phyloP scores from a whole-genome alignment of 495 filamentous ascomycete species.

The Barbatosphaeria neglecta region DNA sequence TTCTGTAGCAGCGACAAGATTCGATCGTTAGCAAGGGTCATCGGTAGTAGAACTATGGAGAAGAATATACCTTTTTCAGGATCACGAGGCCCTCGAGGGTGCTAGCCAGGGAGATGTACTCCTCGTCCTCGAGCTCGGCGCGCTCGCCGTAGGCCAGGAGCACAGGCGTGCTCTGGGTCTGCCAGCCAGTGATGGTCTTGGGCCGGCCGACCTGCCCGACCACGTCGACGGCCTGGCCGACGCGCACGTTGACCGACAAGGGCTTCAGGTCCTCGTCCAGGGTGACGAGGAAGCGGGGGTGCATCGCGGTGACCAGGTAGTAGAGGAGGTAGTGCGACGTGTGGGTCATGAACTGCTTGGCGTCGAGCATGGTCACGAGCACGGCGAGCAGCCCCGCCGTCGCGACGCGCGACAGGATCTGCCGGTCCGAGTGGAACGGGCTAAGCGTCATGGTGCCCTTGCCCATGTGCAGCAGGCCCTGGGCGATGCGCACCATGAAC shows the following conservation, averaged over 20 bases:
- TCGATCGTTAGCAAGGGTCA: slow-evolving; percentile 5
- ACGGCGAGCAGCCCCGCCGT: slow-evolving; percentile 84
- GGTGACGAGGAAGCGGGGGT: slow-evolving; percentile 89
- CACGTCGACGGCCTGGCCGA: slow-evolving; percentile 96
- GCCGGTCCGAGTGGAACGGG: slow-evolving; percentile 96
- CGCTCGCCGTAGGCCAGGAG: slow-evolving; percentile 85
- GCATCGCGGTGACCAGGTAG: slow-evolving; percentile 95
- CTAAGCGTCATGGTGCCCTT: slow-evolving; percentile 93
- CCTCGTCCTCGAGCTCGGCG: slow-evolving; percentile 93
- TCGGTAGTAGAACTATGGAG: slow-evolving; percentile 1
- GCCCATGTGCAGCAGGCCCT: slow-evolving; percentile 96
- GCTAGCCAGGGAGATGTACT: slow-evolving; percentile 84
- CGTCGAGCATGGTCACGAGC: slow-evolving; percentile 82
- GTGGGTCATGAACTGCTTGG: slow-evolving; percentile 85
- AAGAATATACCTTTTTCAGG: slow-evolving; percentile 69
- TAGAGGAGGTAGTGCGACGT: slow-evolving; percentile 92
- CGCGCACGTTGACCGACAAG: slow-evolving; percentile 87
- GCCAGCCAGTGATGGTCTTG: slow-evolving; percentile 99
- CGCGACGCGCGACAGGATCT: slow-evolving; percentile 84
- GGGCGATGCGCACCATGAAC: slow-evolving; percentile 98
- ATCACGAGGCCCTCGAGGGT: slow-evolving; percentile 93
- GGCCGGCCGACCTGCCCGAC: slow-evolving; percentile 93
- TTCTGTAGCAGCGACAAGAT: slow-evolving; percentile 23
- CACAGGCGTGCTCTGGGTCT: slow-evolving; percentile 97
- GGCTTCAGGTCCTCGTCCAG: slow-evolving; percentile 91